Conservation (phyloP, 2,329 filamentous ascomycete species). For the Zymoseptoria passerinii region DNA sequence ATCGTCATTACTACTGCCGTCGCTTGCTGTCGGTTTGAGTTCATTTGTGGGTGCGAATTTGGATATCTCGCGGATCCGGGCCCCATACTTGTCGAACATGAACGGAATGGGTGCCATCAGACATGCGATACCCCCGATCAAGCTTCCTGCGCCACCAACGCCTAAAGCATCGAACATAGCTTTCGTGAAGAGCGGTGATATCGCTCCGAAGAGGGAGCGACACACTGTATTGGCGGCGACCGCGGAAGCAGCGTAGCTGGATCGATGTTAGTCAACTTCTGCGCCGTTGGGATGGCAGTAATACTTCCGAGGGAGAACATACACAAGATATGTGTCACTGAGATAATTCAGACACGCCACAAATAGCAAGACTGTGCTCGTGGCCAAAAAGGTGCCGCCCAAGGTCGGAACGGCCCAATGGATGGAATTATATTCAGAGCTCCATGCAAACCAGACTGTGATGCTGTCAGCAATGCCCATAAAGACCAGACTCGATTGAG, state of each 20-base stretch:
- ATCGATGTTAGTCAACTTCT: not conserved
- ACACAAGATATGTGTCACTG: constrained; percentile 39
- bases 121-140: constrained; percentile 39
- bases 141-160: constrained; percentile 25
- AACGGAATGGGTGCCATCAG: constrained; percentile 28
- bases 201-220: constrained; percentile 23
- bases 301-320: constrained; percentile 11
- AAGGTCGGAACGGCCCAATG: constrained; percentile 41
- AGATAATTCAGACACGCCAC: constrained; percentile 48
- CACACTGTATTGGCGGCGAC: constrained; percentile 26
- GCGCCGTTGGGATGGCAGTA: not conserved
- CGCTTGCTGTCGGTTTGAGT: not conserved
- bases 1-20: not conserved
- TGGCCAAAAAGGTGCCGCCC: constrained; percentile 36
- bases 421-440: constrained; percentile 32
- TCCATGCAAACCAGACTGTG: constrained; percentile 27
- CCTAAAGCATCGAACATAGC: constrained; percentile 26
- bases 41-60: constrained; percentile 13
- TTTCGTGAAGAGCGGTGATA: constrained; percentile 14
- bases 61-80: constrained; percentile 6
- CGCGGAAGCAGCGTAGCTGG: constrained; percentile 10
- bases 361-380: constrained; percentile 40
- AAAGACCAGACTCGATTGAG: not conserved
- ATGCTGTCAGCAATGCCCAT: not conserved
- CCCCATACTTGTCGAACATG: constrained; percentile 15